Evolutionary conservation across 148 eudicot genomes (phyloP), one percentile per base, ranked within the genome.

Genomic region (Pouteria glomerata): DNA sequence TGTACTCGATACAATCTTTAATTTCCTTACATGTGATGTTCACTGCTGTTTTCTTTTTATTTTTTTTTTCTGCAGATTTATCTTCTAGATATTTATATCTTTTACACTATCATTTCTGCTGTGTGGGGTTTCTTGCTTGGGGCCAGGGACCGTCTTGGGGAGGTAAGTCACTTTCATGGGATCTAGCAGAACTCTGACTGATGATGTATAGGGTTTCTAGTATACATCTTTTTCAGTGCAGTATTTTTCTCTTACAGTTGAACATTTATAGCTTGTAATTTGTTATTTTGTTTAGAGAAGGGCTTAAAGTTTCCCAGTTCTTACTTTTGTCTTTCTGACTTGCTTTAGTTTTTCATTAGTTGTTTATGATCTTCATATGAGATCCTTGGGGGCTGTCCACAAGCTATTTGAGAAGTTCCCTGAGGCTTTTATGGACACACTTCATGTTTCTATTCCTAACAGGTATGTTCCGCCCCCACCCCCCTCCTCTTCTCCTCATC

Each of bases 71-170:
- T 84, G 85, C 96, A 95, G 99, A 92, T 95, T 61, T 95, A 95
- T 85, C 90, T 92, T 37, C 69, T 95, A 24, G 99, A 95, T 75
- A 82, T 85, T 66, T 74, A 86, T 72, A 69, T 95, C 61, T 89
- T 95, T 76, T 91, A 95, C 80, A 95, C 99, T 11, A 67, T 95
- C 57, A 76, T 95, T 52, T 95, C 99, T 58, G 99, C 99, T 71
- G 68, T 92, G 10, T 88, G 85, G 85, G 99, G 99, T 56, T 91
- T 95, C 73, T 81, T 95, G 86, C 86, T 95, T 56, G 99, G 99
- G 39, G 99, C 99, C 33, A 86, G 93, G 84, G 99, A 91, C 87
- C 96, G 97, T 35, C 88, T 95, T 71, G 99, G 99, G 39, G 99
- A 95, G 94, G 99, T 92, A 71, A 86, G 81, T 74, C 68, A 58